These are phyloP conservation scores for Acer negundo DNA, from an alignment of 345 rosid species.

Conservation along the genomic window DNA sequence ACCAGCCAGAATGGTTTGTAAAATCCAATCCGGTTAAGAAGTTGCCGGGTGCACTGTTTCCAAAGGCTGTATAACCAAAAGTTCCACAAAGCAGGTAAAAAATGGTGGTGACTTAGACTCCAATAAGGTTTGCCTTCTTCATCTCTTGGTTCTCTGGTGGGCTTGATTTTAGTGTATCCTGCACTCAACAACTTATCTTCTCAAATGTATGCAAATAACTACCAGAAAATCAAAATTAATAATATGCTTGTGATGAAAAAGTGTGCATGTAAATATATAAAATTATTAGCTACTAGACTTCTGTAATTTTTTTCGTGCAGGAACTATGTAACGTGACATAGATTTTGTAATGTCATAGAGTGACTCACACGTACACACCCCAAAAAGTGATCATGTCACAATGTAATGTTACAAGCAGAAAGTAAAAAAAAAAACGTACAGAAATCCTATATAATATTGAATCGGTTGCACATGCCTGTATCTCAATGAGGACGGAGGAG, in stretches of 20 bases:
- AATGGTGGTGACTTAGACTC: constrained; percentile 56
- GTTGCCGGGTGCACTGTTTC: constrained; percentile 76
- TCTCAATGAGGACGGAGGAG: constrained; percentile 75
- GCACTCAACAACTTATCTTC: constrained; percentile 6
- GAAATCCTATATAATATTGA: background rate
- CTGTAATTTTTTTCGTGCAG: too few species aligned
- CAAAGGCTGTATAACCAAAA: constrained; percentile 86
- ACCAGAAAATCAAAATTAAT: too few species aligned
- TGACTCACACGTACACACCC: too few species aligned
- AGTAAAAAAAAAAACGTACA: too few species aligned
- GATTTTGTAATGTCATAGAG: too few species aligned
- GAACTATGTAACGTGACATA: too few species aligned
- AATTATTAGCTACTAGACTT: too few species aligned
- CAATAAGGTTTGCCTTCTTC: constrained; percentile 60
- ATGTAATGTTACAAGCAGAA: too few species aligned
- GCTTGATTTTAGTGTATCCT: constrained; percentile 59
- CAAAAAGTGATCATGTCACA: too few species aligned
- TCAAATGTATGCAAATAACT: too few species aligned
- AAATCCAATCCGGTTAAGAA: constrained; percentile 85
- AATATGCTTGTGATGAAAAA: too few species aligned
- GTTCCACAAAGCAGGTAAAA: constrained; percentile 79
- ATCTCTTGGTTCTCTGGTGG: constrained; percentile 63
- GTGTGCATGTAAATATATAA: too few species aligned
- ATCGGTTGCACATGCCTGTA: constrained; percentile 52
- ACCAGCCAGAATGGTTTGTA: constrained; percentile 82